Base-by-base conservation (phyloP, 2,329 filamentous ascomycete genomes). In the Diaporthe ampelina region DNA sequence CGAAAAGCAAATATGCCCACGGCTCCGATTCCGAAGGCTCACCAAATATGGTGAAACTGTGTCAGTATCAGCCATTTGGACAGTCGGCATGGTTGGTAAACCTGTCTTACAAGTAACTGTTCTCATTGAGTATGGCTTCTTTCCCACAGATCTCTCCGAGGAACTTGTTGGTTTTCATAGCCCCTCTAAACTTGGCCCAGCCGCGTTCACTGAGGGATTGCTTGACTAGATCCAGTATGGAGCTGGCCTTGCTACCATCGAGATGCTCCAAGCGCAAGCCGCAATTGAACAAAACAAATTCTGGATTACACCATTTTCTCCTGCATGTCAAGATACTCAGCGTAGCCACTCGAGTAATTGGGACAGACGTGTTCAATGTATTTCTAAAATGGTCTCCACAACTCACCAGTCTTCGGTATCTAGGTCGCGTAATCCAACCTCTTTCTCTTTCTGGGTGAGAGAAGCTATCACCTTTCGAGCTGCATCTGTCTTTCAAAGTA, bases 1-100 rank as follows among this genome's bases (percentile, higher is more conserved):
- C 94, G 82, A 95, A 96, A 78, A 95, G 90, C 0, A 90, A 90
- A 82, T 90, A 94, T 0, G 93, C 93, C 93, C 93, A 95, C 0
- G 93, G 91, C 2, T 82, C 77, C 0, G 84, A 84, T 0, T 84
- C 80, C 0, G 90, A 91, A 0, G 92, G 92, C 11, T 82, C 81
- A 15, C 93, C 93, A 79, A 94, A 95, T 2, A 95, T 84, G 37
- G 91, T 89, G 74, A 94, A 92, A 82, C 95, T 95, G 87, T 15
- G 4, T n/a, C 8, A 45, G 13, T 37, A n/a, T 43, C 8, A 61
- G 11, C 11, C 15, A 61, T 6, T 43, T 11, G 3, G 3, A 17
- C 9, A 1, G 35, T 35, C n/a, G 13, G n/a, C 15, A 7, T 3
- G 8, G 21, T 61, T 24, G 24, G 17, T 24, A 29, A 3, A 29